Evolutionary conservation across 163 green algal genomes (phyloP).

Genomic region (Trebouxia gelatinosa): DNA sequence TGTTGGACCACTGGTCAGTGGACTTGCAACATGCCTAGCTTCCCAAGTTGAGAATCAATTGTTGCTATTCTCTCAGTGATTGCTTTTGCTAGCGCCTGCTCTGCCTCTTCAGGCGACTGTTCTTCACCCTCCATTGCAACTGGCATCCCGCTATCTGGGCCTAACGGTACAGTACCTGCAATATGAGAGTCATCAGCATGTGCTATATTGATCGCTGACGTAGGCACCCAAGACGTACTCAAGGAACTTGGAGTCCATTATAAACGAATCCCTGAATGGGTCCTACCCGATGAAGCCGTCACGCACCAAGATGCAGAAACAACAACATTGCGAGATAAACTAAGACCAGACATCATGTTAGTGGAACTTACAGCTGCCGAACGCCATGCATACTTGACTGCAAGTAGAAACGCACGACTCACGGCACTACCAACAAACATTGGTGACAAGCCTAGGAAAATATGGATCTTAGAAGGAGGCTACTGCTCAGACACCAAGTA

Average conservation of each 20-base stretch:
- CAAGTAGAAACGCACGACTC: too few species aligned
- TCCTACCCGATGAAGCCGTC: too few species aligned
- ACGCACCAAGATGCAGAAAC: too few species aligned
- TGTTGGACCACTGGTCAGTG: background rate
- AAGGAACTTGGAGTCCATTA: too few species aligned
- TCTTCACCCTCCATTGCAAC: slow-evolving; percentile 29
- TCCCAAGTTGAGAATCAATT: slow-evolving; percentile 18
- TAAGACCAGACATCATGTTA: background rate
- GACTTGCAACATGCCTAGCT: slow-evolving; percentile 4
- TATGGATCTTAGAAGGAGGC: background rate
- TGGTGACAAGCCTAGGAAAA: background rate
- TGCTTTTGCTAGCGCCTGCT: slow-evolving; percentile 30
- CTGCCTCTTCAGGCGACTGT: slow-evolving; percentile 30
- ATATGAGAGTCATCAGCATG: background rate
- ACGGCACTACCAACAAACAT: background rate
- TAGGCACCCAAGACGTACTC: too few species aligned
- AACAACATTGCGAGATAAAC: too few species aligned
- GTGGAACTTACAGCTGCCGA: background rate
- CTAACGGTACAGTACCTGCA: slow-evolving; percentile 4
- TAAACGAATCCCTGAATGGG: too few species aligned
- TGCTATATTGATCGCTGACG: too few species aligned
- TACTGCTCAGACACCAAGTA: background rate
- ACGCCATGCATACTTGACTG: background rate
- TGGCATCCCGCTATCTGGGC: slow-evolving; percentile 17
- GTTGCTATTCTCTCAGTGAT: slow-evolving; percentile 13